Base-by-base conservation (phyloP, 768 basidiomycete genomes). In the Mycena chlorophos region DNA sequence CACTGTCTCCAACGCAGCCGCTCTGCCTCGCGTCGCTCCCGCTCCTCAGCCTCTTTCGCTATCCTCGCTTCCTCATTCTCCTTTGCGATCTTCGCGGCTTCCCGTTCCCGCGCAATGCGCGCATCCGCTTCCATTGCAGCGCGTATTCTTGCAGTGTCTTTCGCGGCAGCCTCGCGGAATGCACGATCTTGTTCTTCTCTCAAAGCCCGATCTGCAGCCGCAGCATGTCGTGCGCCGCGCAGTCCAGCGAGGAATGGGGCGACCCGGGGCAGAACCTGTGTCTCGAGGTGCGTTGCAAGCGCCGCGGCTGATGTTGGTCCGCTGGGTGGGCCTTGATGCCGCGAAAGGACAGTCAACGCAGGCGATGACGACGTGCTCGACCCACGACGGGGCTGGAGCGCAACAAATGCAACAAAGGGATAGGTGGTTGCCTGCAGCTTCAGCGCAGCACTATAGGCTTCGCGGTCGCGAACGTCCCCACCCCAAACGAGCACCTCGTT, bases 391-490 rank as follows among this genome's bases (percentile, higher is more conserved):
- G 91, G 87, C 66, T 98, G 91, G 47, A 97, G 82, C 1, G 94
- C 87, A 46, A 97, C 70, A 69, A 98, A 99, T 1, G 91, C 91
- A 46, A 99, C 78, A 57, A 95, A 95, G 0, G 96, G 97, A 65
- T 89, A 97, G 0, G 94, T 93, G 1, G 94, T 94, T 2, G 88
- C 87, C 65, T 91, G 86, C 1, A 98, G 75, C 67, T 89, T 91
- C 25, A 55, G 45, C 5, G 47, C 54, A 26, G 74, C 89, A 77
- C 73, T 75, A 82, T 93, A 94, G 4, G 91, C 84, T 58, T 96
- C 92, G 30, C 78, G 77, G 63, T 90, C 88, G 29, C 87, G 78
- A 6, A 97, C 84, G 66, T 98, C 95, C 16, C 92, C 95, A 3
- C 89, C 96, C 96, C 95, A 99, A 6, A 93, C 84, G 17, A 94